phyloP scores from a whole-genome alignment of 164 flowering plant species.

The Houttuynia cordata region DNA sequence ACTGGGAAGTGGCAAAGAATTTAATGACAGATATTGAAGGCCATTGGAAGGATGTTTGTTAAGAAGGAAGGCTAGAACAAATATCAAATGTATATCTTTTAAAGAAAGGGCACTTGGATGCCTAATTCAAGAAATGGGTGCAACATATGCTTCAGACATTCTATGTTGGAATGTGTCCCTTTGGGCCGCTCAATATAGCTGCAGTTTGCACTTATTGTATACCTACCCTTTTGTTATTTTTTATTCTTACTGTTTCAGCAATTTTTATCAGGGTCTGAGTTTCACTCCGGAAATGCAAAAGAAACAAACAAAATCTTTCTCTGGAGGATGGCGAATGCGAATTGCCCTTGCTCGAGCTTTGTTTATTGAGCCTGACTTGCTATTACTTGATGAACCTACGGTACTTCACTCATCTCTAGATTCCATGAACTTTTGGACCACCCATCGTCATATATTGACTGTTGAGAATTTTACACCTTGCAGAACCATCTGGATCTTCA shows the following conservation, averaged over 20 bases:
- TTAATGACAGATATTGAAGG: too few species aligned
- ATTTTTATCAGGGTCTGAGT: slow-evolving; percentile 74
- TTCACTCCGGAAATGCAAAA: slow-evolving; percentile 90
- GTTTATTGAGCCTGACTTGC: slow-evolving; percentile 88
- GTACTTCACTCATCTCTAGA: slow-evolving; percentile 15
- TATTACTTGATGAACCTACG: slow-evolving; percentile 98
- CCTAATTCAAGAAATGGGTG: neutral
- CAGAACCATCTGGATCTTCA: slow-evolving; percentile 99
- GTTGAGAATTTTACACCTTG: slow-evolving; percentile 4
- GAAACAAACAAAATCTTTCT: slow-evolving; percentile 77
- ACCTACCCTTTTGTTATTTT: too few species aligned
- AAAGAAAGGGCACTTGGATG: neutral
- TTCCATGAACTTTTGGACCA: neutral
- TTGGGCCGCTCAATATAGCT: too few species aligned
- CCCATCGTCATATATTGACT: slow-evolving; percentile 1
- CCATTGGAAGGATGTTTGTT: too few species aligned
- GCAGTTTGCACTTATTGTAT: neutral
- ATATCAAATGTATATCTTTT: too few species aligned
- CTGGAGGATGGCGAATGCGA: slow-evolving; percentile 99
- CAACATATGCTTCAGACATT: neutral
- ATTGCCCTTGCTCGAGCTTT: slow-evolving; percentile 98
- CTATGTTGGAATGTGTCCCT: neutral
- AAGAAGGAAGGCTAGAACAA: too few species aligned
- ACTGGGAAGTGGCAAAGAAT: too few species aligned
- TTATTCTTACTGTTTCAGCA: neutral